phyloP scores from a whole-genome alignment of 164 flowering plant species.

The Litsea cubeba region DNA sequence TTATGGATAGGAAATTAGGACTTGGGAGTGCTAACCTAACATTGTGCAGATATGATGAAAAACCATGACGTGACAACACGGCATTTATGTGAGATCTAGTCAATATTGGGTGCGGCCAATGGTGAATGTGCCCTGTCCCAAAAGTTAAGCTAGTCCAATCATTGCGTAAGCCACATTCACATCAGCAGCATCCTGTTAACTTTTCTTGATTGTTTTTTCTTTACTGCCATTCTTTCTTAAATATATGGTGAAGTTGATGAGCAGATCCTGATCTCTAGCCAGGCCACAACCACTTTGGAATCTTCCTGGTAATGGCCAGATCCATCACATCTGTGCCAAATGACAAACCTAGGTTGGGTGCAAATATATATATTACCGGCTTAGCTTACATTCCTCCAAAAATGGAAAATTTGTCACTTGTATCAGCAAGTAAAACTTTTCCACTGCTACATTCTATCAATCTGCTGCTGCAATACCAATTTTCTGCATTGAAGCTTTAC shows the following conservation, averaged over 20 bases:
- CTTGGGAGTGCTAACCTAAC: background rate
- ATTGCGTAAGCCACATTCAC: background rate
- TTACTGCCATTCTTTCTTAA: background rate
- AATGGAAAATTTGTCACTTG: background rate
- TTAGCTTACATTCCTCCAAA: background rate
- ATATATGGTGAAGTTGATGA: background rate
- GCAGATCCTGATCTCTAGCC: background rate
- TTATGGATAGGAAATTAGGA: background rate
- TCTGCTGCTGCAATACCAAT: background rate
- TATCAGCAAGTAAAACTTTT: background rate
- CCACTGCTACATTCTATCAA: background rate
- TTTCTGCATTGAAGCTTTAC: background rate
- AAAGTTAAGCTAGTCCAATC: background rate
- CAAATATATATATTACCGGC: background rate
- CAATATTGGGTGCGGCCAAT: background rate
- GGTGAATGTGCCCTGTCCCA: background rate
- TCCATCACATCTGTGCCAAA: background rate
- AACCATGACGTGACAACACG: background rate
- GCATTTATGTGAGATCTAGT: background rate
- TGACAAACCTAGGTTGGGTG: background rate
- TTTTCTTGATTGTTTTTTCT: no score
- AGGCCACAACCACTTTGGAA: background rate
- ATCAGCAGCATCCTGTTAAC: background rate
- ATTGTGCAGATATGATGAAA: background rate
- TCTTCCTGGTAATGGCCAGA: background rate